These are phyloP conservation scores for Trypanosoma brucei DNA, from an alignment of 208 protist species.

Conservation along the genomic window DNA sequence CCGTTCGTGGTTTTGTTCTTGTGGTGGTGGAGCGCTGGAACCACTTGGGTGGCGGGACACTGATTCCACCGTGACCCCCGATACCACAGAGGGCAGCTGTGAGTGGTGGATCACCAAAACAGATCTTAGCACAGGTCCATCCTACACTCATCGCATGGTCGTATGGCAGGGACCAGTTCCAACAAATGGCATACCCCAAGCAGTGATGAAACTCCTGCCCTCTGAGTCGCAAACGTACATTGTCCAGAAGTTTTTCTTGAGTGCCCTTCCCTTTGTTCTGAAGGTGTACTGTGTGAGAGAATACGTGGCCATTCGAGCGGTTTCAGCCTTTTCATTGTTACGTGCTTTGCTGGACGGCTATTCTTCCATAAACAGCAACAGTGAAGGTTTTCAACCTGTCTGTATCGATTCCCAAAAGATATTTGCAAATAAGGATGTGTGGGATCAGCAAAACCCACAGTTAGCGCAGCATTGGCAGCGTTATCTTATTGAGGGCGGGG, in stretches of 20 bases:
- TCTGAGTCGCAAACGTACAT: constrained; percentile 42
- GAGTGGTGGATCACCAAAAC: constrained; percentile 80
- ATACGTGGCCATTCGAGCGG: constrained; percentile 52
- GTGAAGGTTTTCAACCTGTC: constrained; percentile 19
- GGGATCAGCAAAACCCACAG: constrained; percentile 3
- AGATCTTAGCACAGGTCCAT: constrained; percentile 63
- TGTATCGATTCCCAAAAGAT: constrained; percentile 65
- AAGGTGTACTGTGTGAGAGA: constrained; percentile 80
- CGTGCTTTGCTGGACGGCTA: constrained; percentile 9
- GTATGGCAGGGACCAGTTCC: constrained; percentile 34
- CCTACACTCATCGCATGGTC: constrained; percentile 74
- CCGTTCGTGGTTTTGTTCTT: constrained; percentile 49
- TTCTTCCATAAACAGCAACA: neutral
- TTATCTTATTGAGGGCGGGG: constrained; percentile 53
- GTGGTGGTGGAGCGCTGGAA: constrained; percentile 5
- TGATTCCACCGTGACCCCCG: neutral
- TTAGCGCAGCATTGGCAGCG: constrained; percentile 31
- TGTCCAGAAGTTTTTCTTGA: constrained; percentile 62
- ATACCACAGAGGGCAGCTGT: constrained; percentile 12
- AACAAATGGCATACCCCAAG: constrained; percentile 11
- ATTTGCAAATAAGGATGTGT: neutral
- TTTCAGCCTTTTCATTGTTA: constrained; percentile 50
- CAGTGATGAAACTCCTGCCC: constrained; percentile 37
- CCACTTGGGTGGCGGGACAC: neutral
- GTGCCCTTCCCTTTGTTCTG: constrained; percentile 65